These are phyloP conservation scores for Aspergillus fumigatiaffinis DNA, from an alignment of 2,329 filamentous ascomycete species.

Conservation along the genomic window DNA sequence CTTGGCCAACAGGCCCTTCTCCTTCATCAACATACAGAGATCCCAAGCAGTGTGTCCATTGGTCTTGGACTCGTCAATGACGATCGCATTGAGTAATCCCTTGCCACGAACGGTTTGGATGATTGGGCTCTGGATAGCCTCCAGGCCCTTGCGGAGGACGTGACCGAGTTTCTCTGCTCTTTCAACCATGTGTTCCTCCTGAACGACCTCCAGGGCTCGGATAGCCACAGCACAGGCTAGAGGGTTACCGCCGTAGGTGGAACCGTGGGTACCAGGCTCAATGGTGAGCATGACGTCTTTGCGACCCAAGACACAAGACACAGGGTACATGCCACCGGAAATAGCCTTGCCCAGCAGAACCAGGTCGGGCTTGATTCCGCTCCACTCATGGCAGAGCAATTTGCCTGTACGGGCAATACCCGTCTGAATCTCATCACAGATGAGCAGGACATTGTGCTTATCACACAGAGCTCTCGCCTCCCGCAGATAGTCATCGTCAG, in stretches of 20 bases:
- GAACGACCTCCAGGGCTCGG: constrained; percentile 85
- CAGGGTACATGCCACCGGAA: constrained; percentile 98
- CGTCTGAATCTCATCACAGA: constrained; percentile 98
- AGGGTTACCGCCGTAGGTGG: constrained; percentile 97
- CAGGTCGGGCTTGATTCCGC: constrained; percentile 89
- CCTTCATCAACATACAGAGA: constrained; percentile 89
- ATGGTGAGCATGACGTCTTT: constrained; percentile 94
- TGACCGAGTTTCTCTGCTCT: constrained; percentile 77
- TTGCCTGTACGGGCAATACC: constrained; percentile 92
- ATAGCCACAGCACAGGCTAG: constrained; percentile 94
- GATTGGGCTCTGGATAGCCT: constrained; percentile 71
- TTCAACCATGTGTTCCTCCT: constrained; percentile 84
- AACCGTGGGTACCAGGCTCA: constrained; percentile 94
- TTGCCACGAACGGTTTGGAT: constrained; percentile 84
- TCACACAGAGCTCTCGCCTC: constrained; percentile 81
- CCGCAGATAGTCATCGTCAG: constrained; percentile 80
- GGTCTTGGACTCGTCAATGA: constrained; percentile 87
- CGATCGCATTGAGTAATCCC: constrained; percentile 89
- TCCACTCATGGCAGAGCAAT: constrained; percentile 93
- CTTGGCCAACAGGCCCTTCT: constrained; percentile 93
- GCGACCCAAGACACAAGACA: constrained; percentile 82
- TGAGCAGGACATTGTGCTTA: constrained; percentile 91
- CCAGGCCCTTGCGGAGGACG: constrained; percentile 75
- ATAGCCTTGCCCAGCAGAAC: constrained; percentile 96
- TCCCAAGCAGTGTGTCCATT: constrained; percentile 91